Evolutionary conservation across 257 asterid genomes (phyloP).

Genomic region (Forsythia suspensa): DNA sequence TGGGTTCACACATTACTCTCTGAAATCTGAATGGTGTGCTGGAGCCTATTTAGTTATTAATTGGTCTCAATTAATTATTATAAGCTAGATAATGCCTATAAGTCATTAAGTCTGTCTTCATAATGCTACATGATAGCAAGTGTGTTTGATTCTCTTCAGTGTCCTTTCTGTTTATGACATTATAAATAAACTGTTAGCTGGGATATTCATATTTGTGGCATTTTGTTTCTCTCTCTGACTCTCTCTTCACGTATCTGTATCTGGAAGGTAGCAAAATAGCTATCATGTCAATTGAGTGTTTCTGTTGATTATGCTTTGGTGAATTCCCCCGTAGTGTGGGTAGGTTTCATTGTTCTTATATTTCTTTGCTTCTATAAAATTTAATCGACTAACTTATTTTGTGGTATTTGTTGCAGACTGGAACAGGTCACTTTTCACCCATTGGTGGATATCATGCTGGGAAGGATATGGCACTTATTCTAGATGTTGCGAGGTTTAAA

Average conservation of each 20-base stretch:
- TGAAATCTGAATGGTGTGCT: neutral
- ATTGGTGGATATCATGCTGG: constrained; percentile 97
- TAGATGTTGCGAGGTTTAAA: constrained; percentile 98
- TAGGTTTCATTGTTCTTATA: constrained; percentile 19
- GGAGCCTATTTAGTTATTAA: neutral
- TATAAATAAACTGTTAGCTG: too few species aligned
- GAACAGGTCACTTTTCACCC: constrained; percentile 98
- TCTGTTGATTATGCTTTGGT: neutral
- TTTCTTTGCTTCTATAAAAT: constrained; percentile 1
- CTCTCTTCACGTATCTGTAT: neutral
- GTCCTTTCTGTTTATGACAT: neutral
- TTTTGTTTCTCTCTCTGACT: neutral
- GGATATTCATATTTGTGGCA: neutral
- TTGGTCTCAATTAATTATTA: neutral
- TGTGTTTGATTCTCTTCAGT: neutral
- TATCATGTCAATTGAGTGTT: neutral
- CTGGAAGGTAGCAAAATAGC: neutral
- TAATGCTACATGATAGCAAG: neutral
- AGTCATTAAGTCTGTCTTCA: neutral
- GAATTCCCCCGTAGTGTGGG: neutral
- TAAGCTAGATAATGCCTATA: too few species aligned
- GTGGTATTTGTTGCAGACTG: constrained; percentile 64
- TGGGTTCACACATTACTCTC: neutral
- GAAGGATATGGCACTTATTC: constrained; percentile 95
- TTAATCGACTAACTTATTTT: constrained; percentile 22